phyloP scores from a whole-genome alignment of 495 filamentous ascomycete species.

The Paragyromitra xinjiangensis region DNA sequence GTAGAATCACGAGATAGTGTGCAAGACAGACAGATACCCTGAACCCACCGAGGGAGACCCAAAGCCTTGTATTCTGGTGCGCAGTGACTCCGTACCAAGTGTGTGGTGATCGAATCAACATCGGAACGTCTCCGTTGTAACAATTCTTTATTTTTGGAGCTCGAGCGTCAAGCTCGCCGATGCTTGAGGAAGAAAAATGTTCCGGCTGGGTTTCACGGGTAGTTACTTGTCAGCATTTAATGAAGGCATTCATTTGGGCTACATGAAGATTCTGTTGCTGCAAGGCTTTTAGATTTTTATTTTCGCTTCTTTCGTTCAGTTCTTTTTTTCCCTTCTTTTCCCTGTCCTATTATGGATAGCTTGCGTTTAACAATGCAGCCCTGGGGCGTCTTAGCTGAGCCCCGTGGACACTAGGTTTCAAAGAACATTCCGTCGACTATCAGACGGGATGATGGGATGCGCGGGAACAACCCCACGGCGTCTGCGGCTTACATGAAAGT shows the following conservation, averaged over 20 bases:
- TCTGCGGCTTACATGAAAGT: slow-evolving; percentile 48
- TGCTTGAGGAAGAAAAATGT: slow-evolving; percentile 44
- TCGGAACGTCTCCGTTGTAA: slow-evolving; percentile 49
- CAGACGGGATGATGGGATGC: slow-evolving; percentile 47
- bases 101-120: slow-evolving; percentile 40
- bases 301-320: slow-evolving; percentile 36
- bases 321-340: slow-evolving; percentile 19
- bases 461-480: slow-evolving; percentile 47
- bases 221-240: slow-evolving; percentile 45
- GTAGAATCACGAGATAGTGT: slow-evolving; percentile 28
- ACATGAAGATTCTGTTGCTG: slow-evolving; percentile 34
- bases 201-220: slow-evolving; percentile 45
- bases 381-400: slow-evolving; percentile 32
- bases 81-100: slow-evolving; percentile 43
- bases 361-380: slow-evolving; percentile 45
- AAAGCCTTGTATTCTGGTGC: slow-evolving; percentile 30
- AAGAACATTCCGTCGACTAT: slow-evolving; percentile 51
- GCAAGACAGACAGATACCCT: slow-evolving; percentile 39
- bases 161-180: slow-evolving; percentile 47
- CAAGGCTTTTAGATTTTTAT: slow-evolving; percentile 34
- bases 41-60: slow-evolving; percentile 10
- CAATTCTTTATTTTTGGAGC: slow-evolving; percentile 49
- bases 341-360: slow-evolving; percentile 11
- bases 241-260: slow-evolving; percentile 30
- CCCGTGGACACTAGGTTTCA: slow-evolving; percentile 43